Evolutionary conservation across 2,329 filamentous ascomycete genomes (phyloP).

Genomic region (Daldinia sp.): DNA sequence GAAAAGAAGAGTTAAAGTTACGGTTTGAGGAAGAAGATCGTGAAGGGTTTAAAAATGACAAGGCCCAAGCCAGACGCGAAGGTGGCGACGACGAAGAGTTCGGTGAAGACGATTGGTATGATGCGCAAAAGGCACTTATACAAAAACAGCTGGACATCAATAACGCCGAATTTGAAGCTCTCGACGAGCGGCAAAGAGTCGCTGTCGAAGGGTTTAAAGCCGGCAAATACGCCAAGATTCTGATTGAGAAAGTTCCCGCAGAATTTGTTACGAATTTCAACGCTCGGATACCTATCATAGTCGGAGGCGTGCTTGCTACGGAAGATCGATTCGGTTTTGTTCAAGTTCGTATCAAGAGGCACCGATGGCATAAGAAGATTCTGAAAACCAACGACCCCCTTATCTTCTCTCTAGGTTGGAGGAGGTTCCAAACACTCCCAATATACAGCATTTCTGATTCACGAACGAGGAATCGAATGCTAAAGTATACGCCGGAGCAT

Average conservation of each 20-base stretch:
- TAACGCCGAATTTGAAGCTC: constrained; percentile 85
- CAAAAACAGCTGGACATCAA: constrained; percentile 98
- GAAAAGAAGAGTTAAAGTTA: constrained; percentile 93
- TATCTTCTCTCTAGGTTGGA: constrained; percentile 96
- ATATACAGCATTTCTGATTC: constrained; percentile 92
- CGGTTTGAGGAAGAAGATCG: constrained; percentile 97
- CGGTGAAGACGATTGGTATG: constrained; percentile 98
- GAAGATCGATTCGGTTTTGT: constrained; percentile 96
- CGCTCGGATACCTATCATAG: constrained; percentile 80
- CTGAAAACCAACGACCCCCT: constrained; percentile 97
- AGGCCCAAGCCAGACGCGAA: constrained; percentile 76
- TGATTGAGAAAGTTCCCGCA: constrained; percentile 86
- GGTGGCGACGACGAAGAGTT: constrained; percentile 78
- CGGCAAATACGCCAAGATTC: constrained; percentile 90
- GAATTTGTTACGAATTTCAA: constrained; percentile 89
- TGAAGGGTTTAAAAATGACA: constrained; percentile 94
- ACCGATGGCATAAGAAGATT: constrained; percentile 99
- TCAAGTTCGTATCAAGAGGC: constrained; percentile 94
- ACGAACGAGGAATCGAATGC: constrained; percentile 92
- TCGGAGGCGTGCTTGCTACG: constrained; percentile 90
- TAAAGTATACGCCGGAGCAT: constrained; percentile 98
- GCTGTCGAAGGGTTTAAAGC: constrained; percentile 91
- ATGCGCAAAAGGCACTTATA: constrained; percentile 91
- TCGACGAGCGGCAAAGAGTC: constrained; percentile 84
- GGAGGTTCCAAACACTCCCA: constrained; percentile 77